These are phyloP conservation scores for Bertia moriformis DNA, from an alignment of 2,329 filamentous ascomycete genomes.

Conservation along the genomic window DNA sequence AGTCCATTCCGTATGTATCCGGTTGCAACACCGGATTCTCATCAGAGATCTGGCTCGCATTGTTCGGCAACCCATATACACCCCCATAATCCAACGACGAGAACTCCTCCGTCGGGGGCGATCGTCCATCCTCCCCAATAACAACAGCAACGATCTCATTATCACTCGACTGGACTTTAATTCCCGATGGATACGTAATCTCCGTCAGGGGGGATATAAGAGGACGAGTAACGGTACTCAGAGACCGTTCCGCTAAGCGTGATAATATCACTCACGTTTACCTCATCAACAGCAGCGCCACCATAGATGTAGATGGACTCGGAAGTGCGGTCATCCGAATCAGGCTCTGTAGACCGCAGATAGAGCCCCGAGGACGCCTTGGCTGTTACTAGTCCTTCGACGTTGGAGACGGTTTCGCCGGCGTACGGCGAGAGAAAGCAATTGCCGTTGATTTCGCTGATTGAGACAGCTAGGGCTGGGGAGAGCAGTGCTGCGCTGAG, in stretches of 20 bases:
- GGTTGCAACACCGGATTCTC: slow-evolving; percentile 48
- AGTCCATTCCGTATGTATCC: slow-evolving; percentile 50
- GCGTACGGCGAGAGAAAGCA: slow-evolving; percentile 46
- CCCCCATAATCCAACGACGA: slow-evolving; percentile 49
- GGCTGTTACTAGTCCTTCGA: slow-evolving; percentile 51
- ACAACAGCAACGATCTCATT: slow-evolving; percentile 40
- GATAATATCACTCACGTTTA: slow-evolving; percentile 48
- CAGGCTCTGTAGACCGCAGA: slow-evolving; percentile 42
- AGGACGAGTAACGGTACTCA: slow-evolving; percentile 36
- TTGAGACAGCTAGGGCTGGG: slow-evolving; percentile 24
- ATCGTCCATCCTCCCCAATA: slow-evolving; percentile 39
- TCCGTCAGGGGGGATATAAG: slow-evolving; percentile 52
- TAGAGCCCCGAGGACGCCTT: slow-evolving; percentile 47
- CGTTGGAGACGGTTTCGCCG: slow-evolving; percentile 36
- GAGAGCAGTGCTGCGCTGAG: slow-evolving; percentile 2
- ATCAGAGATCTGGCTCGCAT: slow-evolving; percentile 36
- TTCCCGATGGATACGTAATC: slow-evolving; percentile 36
- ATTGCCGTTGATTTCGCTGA: slow-evolving; percentile 52
- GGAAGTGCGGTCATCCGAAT: slow-evolving; percentile 39
- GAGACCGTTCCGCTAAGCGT: slow-evolving; percentile 41
- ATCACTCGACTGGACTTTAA: slow-evolving; percentile 34
- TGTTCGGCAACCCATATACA: slow-evolving; percentile 52
- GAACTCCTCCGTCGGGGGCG: slow-evolving; percentile 46
- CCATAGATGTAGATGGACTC: slow-evolving; percentile 54
- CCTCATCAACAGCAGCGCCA: slow-evolving; percentile 28